A percentile compares a stretch with the other conserved stretches of the same genome.
Evolutionary conservation across 176 grass and related monocot species (phyloP).

Genomic region (Carex parvula): DNA sequence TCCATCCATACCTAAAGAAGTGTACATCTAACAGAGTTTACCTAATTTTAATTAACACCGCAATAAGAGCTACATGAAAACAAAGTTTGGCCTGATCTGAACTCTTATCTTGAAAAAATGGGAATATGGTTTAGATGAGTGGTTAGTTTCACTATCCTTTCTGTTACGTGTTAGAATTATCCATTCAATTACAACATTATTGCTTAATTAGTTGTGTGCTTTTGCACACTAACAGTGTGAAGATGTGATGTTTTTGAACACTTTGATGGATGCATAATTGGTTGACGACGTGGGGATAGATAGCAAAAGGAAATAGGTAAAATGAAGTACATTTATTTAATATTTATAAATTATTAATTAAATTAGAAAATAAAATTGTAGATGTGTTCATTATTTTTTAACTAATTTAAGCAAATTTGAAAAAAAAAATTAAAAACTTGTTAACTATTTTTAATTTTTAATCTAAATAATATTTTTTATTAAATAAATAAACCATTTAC

Average conservation of each 20-base stretch:
- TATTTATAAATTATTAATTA: no score
- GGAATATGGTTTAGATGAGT: background rate
- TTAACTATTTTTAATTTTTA: no score
- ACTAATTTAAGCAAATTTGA: no score
- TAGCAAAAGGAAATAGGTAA: background rate
- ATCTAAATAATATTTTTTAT: no score
- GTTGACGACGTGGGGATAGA: background rate
- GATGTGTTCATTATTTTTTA: no score
- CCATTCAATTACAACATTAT: background rate
- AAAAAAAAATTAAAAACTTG: no score
- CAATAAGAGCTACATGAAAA: background rate
- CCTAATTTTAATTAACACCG: background rate
- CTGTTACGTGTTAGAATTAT: constrained; percentile 13
- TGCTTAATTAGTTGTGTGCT: background rate
- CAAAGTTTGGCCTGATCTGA: background rate
- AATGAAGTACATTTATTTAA: background rate
- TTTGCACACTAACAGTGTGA: background rate
- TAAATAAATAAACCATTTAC: no score
- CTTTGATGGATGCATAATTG: background rate
- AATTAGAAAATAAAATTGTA: no score
- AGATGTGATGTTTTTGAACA: background rate
- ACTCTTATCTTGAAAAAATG: background rate
- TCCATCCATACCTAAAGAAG: background rate
- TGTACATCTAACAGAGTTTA: background rate
- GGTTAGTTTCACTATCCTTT: background rate